Evolutionary conservation across 179 eudicot genomes (phyloP).

Genomic region (Silene coronaria): DNA sequence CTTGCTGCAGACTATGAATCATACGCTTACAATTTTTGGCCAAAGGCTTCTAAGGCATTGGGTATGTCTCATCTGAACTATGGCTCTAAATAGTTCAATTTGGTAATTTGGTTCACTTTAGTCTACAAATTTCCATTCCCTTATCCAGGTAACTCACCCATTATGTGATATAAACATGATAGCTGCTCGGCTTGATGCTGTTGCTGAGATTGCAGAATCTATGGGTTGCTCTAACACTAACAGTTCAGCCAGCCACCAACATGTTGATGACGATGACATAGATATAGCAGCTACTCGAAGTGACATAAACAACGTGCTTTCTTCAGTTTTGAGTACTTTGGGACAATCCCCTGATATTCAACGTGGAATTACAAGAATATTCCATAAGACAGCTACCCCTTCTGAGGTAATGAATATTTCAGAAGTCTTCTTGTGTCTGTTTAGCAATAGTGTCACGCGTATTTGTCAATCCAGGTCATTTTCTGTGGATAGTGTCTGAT

Average conservation of each 20-base stretch:
- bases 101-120: constrained; percentile 12
- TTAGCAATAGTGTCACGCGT: neutral
- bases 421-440: neutral
- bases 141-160: constrained; percentile 78
- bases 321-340: constrained; percentile 61
- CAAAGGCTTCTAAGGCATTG: constrained; percentile 88
- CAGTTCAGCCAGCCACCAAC: constrained; percentile 24
- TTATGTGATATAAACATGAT: constrained; percentile 76
- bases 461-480: neutral
- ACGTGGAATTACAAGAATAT: constrained; percentile 90
- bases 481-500: neutral
- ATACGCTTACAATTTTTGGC: constrained; percentile 75
- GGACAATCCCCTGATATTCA: constrained; percentile 75
- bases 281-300: constrained; percentile 31
- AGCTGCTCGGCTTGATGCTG: constrained; percentile 84
- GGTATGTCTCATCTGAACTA: constrained; percentile 38
- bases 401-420: constrained; percentile 54
- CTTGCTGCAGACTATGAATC: constrained; percentile 71
- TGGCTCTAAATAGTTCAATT: constrained; percentile 1
- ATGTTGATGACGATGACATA: constrained; percentile 22
- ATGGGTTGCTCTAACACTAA: constrained; percentile 44
- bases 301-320: constrained; percentile 49
- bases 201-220: constrained; percentile 72
- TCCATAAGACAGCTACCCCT: constrained; percentile 79
- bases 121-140: constrained; percentile 15